Conservation (phyloP, 2,329 filamentous ascomycete species). For the Lasiodiplodia gonubiensis region DNA sequence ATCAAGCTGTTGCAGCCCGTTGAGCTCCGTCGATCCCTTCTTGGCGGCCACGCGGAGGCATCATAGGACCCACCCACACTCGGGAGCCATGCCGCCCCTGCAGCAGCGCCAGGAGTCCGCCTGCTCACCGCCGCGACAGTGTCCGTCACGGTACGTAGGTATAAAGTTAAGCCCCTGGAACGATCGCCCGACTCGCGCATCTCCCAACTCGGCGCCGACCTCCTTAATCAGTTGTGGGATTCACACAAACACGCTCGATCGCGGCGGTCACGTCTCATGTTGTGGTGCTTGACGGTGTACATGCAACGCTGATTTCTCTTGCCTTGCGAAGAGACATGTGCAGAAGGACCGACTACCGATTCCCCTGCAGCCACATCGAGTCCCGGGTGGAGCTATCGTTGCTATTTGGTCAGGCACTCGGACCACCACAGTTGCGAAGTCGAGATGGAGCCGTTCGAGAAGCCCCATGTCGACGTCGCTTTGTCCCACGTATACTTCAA, state of each 20-base stretch:
- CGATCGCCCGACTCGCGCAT: neutral
- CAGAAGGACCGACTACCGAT: constrained; percentile 24
- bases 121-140: neutral
- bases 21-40: constrained; percentile 22
- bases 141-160: neutral
- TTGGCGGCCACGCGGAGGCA: constrained; percentile 26
- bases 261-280: neutral
- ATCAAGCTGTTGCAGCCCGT: constrained; percentile 1
- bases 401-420: constrained; percentile 21
- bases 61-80: constrained; percentile 18
- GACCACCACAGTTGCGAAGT: constrained; percentile 5
- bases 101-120: neutral
- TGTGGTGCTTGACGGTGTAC: neutral
- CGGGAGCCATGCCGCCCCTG: constrained; percentile 4
- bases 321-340: constrained; percentile 4
- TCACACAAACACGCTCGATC: neutral
- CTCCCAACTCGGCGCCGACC: no score
- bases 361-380: constrained; percentile 27
- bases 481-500: constrained; percentile 7
- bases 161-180: neutral
- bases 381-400: constrained; percentile 18
- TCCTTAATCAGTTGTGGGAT: no score
- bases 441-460: constrained; percentile 7
- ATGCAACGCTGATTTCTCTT: neutral
- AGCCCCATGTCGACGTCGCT: neutral